Conservation (phyloP, 2,329 filamentous ascomycete genomes). For the Fusarium aywerte region DNA sequence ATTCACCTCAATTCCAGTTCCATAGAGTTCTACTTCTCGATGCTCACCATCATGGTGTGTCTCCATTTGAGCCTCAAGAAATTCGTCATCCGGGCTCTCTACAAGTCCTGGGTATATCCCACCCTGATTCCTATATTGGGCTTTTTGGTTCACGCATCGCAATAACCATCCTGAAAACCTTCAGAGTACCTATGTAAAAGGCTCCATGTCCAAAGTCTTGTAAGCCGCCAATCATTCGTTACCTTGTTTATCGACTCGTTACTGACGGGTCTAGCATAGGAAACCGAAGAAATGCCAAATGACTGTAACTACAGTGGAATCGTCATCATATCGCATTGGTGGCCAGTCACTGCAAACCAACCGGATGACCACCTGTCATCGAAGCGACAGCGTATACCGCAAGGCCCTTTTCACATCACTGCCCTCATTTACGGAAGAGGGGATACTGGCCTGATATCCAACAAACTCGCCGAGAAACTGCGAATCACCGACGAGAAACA, state of each 20-base stretch:
- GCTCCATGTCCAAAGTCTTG: neutral
- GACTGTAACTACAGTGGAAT: neutral
- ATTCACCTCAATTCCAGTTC: neutral
- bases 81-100: neutral
- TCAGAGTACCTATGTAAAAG: neutral
- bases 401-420: neutral
- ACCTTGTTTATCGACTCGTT: neutral
- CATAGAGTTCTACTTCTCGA: neutral
- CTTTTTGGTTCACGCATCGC: neutral
- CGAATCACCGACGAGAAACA: neutral
- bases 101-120: slow-evolving; percentile 7
- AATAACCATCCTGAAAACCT: neutral
- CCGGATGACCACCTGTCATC: too few species aligned
- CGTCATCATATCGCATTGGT: slow-evolving; percentile 10
- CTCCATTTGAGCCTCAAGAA: neutral
- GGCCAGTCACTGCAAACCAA: neutral
- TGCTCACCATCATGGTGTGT: neutral
- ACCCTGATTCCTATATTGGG: neutral
- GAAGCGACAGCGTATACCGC: neutral
- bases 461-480: slow-evolving; percentile 3
- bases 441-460: slow-evolving; percentile 10
- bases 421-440: slow-evolving; percentile 2
- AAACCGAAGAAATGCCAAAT: slow-evolving; percentile 23
- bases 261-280: neutral
- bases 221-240: neutral